Base-by-base conservation (phyloP, 2,329 filamentous ascomycete genomes). In the Oidium heveae region DNA sequence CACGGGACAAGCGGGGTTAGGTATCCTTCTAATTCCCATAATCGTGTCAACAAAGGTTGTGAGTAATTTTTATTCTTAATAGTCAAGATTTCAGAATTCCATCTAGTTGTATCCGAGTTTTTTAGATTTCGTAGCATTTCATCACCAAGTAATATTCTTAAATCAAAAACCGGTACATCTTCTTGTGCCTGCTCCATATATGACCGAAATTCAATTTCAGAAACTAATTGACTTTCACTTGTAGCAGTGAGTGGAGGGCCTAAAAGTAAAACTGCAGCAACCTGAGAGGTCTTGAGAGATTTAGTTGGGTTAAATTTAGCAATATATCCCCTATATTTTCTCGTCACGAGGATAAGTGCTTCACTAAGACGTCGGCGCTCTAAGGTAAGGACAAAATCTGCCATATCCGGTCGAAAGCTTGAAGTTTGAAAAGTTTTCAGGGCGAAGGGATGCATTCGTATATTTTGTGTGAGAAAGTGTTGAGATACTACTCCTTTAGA, bases 21-120 rank as follows among this genome's bases (percentile, higher is more conserved):
- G 59, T 75, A 80, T 1, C 75, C 75, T 57, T 80, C 73, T 9
- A 81, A 62, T 57, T 71, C 74, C 77, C 77, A 80, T 8, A 80
- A 66, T 54, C 70, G 67, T 55, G 71, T 55, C 63, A 77, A 73
- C 49, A 77, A 52, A 15, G 68, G 63, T 22, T 68, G 62, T 8
- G 71, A 73, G 39, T 67, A 65, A 57, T 60, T 66, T 59, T 65
- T 67, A 57, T 77, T 65, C 47, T 60, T 64, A 20, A 66, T 54
- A 71, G 67, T 20, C 73, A 63, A 9, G 64, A 67, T 36, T 33
- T 59, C 55, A 1, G 44, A 2, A 59, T 61, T 22, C 73, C 68
- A 22, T 67, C 56, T 0, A 55, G 39, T 0, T 22, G 39, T 50
- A 3, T 24, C 51, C 4, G 51, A 32, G 41, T 24, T 22, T 50